Conservation (phyloP, 352 stramenopile species). For the Phytophthora constricta region DNA sequence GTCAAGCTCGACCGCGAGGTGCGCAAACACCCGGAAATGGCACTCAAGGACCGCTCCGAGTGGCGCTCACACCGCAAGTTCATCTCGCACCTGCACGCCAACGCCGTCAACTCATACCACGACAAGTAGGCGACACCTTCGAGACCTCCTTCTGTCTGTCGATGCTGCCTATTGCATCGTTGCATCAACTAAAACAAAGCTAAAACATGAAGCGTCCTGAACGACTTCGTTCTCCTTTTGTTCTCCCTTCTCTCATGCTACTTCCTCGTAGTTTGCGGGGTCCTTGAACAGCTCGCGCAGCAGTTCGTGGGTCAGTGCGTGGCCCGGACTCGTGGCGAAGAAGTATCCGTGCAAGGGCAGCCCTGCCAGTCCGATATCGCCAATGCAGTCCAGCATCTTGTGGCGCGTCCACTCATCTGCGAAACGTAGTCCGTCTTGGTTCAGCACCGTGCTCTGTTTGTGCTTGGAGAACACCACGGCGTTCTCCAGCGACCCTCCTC, state of each 20-base stretch:
- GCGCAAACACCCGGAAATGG: constrained; percentile 62
- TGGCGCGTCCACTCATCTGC: constrained; percentile 72
- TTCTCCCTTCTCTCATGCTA: constrained; percentile 22
- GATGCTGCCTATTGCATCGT: too few species aligned
- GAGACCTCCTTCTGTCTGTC: too few species aligned
- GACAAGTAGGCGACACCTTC: constrained; percentile 32
- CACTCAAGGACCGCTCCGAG: constrained; percentile 43
- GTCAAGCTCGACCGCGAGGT: constrained; percentile 68
- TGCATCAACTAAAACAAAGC: neutral
- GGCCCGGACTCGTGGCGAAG: constrained; percentile 67
- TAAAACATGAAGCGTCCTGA: too few species aligned
- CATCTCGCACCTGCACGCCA: constrained; percentile 49
- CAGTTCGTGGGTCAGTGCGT: constrained; percentile 67
- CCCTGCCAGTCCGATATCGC: constrained; percentile 63
- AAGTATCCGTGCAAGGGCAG: constrained; percentile 72
- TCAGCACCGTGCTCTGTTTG: constrained; percentile 37
- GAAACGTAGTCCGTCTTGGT: constrained; percentile 60
- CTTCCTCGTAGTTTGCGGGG: constrained; percentile 50
- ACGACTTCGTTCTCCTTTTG: too few species aligned
- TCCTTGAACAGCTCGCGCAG: constrained; percentile 59
- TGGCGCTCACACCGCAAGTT: constrained; percentile 62
- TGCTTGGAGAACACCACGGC: constrained; percentile 62
- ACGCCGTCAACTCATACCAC: constrained; percentile 51
- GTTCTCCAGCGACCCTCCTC: constrained; percentile 68
- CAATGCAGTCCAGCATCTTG: constrained; percentile 79